Evolutionary conservation across 345 rosid genomes (phyloP), one percentile per base, ranked within the genome.

Genomic region (Jatropha curcas): DNA sequence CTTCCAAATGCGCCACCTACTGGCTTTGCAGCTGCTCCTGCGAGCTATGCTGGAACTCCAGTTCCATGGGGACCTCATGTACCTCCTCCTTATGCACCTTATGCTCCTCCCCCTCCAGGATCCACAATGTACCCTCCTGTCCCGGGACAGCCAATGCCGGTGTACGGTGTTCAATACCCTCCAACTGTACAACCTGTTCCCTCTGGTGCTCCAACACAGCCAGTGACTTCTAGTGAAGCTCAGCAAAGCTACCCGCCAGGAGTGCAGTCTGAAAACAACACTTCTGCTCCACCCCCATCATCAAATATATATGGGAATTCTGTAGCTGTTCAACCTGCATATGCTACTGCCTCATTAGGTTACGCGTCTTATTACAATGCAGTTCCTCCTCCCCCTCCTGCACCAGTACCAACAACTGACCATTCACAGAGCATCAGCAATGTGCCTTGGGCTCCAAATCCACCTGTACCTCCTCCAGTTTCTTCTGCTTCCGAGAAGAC

Each of bases 1-100:
- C 88, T 86, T 80, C 77, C 90, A 41, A 83, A 80, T 76, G 76
- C 80, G 19, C 87, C 89, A 24, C 86, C 91, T 61, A 71, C 72
- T 27, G 84, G 85, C 79, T 94, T 86, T 76, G 74, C 79, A 2
- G 83, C 85, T 6, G 75, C 86, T 78, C 80, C 74, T 66, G 33
- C 79, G 4, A 34, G 57, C 69, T 79, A 74, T 70, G 37, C 43
- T 8, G 82, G 74, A 60, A 34, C 70, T 65, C 92, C 92, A 5
- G 90, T 86, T 79, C 98, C 98, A 48, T 95, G 99, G 99, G 97
- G 92, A 60, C 88, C 93, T n/a, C 92, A 92, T 13, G 85, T 85
- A 74, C 92, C 97, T 48, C 83, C 91, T n/a, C 82, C 85, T 58
- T 91, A 90, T 84, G 83, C 90, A 67, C 76, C 85, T n/a, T 96